phyloP scores from a whole-genome alignment of 257 asterid species.

The Perilla frutescens region DNA sequence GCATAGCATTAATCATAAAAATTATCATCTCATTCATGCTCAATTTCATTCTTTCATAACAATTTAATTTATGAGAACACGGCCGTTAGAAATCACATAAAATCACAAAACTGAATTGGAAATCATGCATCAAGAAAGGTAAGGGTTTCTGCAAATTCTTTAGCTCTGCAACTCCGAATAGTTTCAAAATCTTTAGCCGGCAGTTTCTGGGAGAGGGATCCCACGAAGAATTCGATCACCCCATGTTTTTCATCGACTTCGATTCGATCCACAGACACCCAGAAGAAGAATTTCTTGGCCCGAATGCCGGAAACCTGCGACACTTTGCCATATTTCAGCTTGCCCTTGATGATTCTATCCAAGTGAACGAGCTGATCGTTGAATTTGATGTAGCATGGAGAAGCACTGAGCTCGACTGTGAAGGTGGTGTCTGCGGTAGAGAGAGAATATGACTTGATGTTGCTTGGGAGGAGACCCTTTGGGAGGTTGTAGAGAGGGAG shows the following conservation, averaged over 20 bases:
- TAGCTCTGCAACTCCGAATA: slow-evolving; percentile 39
- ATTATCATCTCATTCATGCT: too few species aligned
- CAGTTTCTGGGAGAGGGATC: slow-evolving; percentile 50
- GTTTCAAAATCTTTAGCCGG: slow-evolving; percentile 52
- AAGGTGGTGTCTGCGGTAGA: slow-evolving; percentile 39
- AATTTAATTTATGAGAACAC: too few species aligned
- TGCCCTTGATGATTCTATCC: slow-evolving; percentile 53
- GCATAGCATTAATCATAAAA: too few species aligned
- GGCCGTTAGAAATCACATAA: too few species aligned
- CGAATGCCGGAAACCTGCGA: slow-evolving; percentile 63
- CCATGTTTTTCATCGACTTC: slow-evolving; percentile 47
- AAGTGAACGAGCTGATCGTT: slow-evolving; percentile 54
- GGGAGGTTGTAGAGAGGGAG: slow-evolving; percentile 49
- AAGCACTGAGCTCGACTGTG: slow-evolving; percentile 42
- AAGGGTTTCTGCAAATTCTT: slow-evolving; percentile 1
- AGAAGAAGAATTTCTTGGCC: slow-evolving; percentile 56
- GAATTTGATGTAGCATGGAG: slow-evolving; percentile 61
- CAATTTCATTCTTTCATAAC: too few species aligned
- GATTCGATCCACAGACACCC: slow-evolving; percentile 61
- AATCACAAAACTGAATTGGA: too few species aligned
- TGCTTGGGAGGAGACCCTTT: slow-evolving; percentile 42
- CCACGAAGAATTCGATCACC: slow-evolving; percentile 61
- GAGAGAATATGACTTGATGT: slow-evolving; percentile 43
- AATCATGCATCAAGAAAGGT: too few species aligned
- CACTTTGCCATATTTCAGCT: slow-evolving; percentile 53